Base-by-base conservation (phyloP, 768 basidiomycete genomes). In the Suillus americanus region DNA sequence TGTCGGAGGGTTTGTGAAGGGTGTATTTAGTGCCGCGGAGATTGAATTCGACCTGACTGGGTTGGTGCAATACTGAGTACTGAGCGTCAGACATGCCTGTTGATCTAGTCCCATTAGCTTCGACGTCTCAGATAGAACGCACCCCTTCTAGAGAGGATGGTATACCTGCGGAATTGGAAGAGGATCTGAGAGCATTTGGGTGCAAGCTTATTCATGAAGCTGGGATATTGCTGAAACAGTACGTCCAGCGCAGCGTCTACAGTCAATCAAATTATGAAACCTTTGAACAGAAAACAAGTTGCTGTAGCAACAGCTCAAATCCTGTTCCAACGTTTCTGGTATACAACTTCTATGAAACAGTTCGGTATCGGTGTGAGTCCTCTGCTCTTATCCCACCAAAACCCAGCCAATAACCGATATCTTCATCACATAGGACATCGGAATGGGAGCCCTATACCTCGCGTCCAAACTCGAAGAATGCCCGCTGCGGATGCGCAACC, bases 261-360 rank as follows among this genome's bases (percentile, higher is more conserved):
- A 50, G 40, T 50, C 6, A 3, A 25, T 25, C 56, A 55, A 35
- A 30, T 64, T 5, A 10, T 18, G 13, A 8, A 20, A 28, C 18
- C 60, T 41, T 37, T 43, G 51, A 12, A 67, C 75, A 93, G 91
- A 77, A 97, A 98, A 68, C 97, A 99, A 74, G 96, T 97, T 35
- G 96, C 96, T 16, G 92, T 98, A 61, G 95, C 97, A 7, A 94
- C 96, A 1, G 97, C 97, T 0, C 96, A 98, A 74, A 94, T 99
- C 38, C 79, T 99, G 2, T 97, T 96, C 74, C 97, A 99, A 67
- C 83, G 97, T 40, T 99, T 99, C 81, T 99, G 92, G 92, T 99
- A 86, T 78, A 92, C 97, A 20, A 89, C 90, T 5, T 97, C 95
- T 9, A 88, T 99, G 89, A 92, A 92, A 74, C 92, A 95, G 62